Evolutionary conservation across 116 monocot genomes (phyloP).

Genomic region (Phalaenopsis hybrid): DNA sequence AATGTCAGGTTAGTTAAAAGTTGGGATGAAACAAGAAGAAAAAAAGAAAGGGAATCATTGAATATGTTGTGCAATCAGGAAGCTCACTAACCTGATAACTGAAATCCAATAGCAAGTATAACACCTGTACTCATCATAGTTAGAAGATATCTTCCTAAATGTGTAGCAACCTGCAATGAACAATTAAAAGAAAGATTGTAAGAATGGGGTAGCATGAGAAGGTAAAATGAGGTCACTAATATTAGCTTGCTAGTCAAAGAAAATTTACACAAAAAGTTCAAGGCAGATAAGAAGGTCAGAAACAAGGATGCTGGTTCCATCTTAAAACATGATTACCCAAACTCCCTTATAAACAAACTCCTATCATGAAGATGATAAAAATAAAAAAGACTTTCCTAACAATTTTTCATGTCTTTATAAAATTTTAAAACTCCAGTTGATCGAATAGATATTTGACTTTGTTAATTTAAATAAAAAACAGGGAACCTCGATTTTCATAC

Average conservation of each 20-base stretch:
- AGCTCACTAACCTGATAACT: conserved; percentile 67
- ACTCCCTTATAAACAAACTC: neutral
- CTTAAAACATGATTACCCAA: neutral
- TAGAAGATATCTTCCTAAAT: conserved; percentile 78
- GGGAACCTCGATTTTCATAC: no score
- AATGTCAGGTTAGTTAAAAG: neutral
- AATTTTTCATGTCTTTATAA: neutral
- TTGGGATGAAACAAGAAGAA: neutral
- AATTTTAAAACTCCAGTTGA: neutral
- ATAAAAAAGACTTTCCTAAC: neutral
- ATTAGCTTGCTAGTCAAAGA: neutral
- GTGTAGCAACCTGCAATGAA: conserved; percentile 43
- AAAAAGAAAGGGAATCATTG: neutral
- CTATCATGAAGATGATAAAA: neutral
- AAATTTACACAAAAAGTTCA: neutral
- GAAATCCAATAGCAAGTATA: conserved; percentile 83
- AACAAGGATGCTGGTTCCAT: neutral
- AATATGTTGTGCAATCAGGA: neutral
- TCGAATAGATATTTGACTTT: no score
- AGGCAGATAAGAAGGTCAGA: neutral
- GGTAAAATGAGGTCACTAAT: neutral
- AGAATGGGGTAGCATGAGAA: neutral
- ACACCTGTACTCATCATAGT: conserved; percentile 97
- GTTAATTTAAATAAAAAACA: no score
- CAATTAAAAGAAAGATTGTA: conserved; percentile 1